A percentile compares a stretch with the other conserved stretches of the same genome.
Evolutionary conservation across 148 eudicot genomes (phyloP).

Genomic region (Euryodendron excelsum): DNA sequence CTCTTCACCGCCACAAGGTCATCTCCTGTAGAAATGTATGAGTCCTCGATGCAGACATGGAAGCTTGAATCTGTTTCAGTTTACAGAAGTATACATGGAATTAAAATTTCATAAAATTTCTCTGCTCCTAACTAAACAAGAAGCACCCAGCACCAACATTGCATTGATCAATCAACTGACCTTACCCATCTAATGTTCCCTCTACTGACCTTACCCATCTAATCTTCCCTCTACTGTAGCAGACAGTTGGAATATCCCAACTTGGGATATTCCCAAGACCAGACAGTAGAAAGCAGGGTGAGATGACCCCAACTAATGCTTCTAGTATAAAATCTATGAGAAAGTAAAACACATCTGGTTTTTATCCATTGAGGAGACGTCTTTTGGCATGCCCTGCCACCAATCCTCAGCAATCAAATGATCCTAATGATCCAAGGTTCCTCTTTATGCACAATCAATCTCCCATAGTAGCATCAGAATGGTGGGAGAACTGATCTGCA

Average conservation of each 20-base stretch:
- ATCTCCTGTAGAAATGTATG: conserved; percentile 83
- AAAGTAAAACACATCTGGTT: not conserved
- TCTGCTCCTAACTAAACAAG: not conserved
- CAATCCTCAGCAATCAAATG: not conserved
- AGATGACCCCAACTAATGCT: too few relatives aligned
- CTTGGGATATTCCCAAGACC: too few relatives aligned
- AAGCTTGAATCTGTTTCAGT: conserved; percentile 66
- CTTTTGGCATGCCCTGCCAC: not conserved
- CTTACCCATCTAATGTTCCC: too few relatives aligned
- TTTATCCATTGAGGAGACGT: not conserved
- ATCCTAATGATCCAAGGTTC: not conserved
- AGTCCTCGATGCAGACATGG: conserved; percentile 92
- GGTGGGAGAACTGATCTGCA: not conserved
- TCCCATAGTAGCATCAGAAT: not conserved
- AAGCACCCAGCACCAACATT: not conserved
- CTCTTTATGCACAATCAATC: not conserved
- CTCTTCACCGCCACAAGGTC: conserved; percentile 88
- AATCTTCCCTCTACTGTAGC: too few relatives aligned
- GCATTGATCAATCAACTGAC: not conserved
- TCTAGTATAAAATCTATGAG: not conserved
- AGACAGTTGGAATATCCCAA: too few relatives aligned
- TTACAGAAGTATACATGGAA: not conserved
- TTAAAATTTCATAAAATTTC: not conserved
- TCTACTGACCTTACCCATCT: too few relatives aligned
- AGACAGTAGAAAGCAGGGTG: not conserved